Conservation (phyloP, 169 alveolate genomes). For the Plasmodium billcollinsi region DNA sequence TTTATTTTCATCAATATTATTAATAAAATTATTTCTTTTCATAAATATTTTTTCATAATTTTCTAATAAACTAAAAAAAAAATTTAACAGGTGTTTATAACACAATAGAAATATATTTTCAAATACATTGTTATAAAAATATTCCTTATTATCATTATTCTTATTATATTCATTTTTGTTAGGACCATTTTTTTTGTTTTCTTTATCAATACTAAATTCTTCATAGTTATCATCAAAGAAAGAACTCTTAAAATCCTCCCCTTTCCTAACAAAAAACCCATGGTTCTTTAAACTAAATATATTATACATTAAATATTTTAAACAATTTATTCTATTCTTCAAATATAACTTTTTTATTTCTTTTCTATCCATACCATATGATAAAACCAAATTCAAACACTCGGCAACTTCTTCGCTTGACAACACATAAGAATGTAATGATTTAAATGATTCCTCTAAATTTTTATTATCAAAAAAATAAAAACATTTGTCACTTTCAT, state of each 20-base stretch:
- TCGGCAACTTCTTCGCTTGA: slow-evolving; percentile 21
- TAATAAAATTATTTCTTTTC: background rate
- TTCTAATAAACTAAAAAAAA: slow-evolving; percentile 27
- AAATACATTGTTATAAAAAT: background rate
- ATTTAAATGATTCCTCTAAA: slow-evolving; percentile 22
- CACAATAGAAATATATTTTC: slow-evolving; percentile 10
- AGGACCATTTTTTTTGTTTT: background rate
- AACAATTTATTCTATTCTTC: slow-evolving; percentile 28
- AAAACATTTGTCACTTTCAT: background rate
- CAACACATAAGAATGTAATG: slow-evolving; percentile 11
- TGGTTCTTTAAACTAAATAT: slow-evolving; percentile 30
- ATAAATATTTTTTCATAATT: slow-evolving; percentile 34
- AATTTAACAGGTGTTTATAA: slow-evolving; percentile 22
- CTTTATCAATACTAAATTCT: background rate
- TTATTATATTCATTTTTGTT: background rate
- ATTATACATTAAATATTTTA: slow-evolving; percentile 30
- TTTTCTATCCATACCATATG: slow-evolving; percentile 46
- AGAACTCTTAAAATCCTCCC: background rate
- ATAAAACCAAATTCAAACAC: slow-evolving; percentile 10
- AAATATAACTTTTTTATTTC: slow-evolving; percentile 34
- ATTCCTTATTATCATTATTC: background rate
- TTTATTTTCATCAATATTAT: background rate
- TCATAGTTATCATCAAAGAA: background rate
- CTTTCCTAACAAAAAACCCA: background rate
- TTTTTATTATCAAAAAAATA: background rate